These are phyloP conservation scores for Gloeophyllum trabeum DNA, from an alignment of 768 basidiomycete genomes.

Conservation along the genomic window DNA sequence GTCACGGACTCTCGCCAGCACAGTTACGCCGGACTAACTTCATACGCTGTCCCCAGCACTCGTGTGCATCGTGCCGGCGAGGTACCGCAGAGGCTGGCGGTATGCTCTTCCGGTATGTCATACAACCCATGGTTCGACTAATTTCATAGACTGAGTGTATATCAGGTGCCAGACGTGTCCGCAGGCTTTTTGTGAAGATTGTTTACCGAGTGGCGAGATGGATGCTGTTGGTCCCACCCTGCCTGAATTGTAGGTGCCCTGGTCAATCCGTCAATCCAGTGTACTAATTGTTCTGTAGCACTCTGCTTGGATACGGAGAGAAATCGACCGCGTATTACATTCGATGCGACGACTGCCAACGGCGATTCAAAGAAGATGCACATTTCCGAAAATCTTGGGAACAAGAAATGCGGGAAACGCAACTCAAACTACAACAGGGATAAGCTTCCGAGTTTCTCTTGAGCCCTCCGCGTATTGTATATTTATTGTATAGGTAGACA, in stretches of 20 bases:
- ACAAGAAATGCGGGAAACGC: conserved; percentile 25
- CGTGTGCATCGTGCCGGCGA: conserved; percentile 32
- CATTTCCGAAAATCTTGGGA: conserved; percentile 30
- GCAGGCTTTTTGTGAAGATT: conserved; percentile 51
- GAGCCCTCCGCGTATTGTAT: too few species aligned
- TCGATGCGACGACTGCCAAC: conserved; percentile 36
- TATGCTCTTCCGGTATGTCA: conserved; percentile 41
- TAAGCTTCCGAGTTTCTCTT: too few species aligned
- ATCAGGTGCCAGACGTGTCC: conserved; percentile 48
- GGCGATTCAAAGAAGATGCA: conserved; percentile 23
- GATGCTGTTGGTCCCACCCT: conserved; percentile 40
- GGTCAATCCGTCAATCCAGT: background rate
- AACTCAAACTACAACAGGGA: conserved; percentile 22
- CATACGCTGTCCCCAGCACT: conserved; percentile 37
- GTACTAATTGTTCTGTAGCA: conserved; percentile 18
- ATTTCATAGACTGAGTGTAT: background rate
- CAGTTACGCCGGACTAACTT: conserved; percentile 13
- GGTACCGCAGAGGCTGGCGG: conserved; percentile 37
- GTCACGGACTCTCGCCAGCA: conserved; percentile 27
- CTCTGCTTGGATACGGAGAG: conserved; percentile 26
- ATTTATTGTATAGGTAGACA: too few species aligned
- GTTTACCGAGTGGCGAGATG: conserved; percentile 37
- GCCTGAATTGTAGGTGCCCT: conserved; percentile 43
- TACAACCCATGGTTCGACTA: background rate
- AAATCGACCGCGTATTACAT: conserved; percentile 32